Conservation (phyloP, 2,329 filamentous ascomycete species). For the Curvularia eragrostidis region DNA sequence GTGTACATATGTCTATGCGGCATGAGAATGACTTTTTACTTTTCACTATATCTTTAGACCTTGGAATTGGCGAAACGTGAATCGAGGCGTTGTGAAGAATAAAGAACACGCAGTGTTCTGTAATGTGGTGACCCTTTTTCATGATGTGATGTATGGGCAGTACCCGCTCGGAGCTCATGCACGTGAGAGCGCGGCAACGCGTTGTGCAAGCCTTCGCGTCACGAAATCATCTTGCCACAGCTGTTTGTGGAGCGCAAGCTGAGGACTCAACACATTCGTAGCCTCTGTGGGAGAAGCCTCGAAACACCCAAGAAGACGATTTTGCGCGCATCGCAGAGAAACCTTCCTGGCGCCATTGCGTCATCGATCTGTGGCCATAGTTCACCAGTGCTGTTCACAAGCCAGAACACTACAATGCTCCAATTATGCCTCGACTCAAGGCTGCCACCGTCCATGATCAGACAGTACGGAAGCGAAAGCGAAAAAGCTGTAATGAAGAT, state of each 20-base stretch:
- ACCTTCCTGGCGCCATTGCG: conserved; percentile 25
- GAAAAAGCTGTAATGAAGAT: conserved; percentile 37
- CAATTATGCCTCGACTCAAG: conserved; percentile 43
- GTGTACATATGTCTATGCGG: conserved; percentile 15
- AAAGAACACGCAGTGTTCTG: not conserved
- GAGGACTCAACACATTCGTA: not conserved
- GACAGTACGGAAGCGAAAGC: conserved; percentile 55
- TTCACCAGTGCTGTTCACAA: conserved; percentile 1
- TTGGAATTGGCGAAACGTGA: not conserved
- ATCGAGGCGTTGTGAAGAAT: not conserved
- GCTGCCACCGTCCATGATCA: conserved; percentile 55
- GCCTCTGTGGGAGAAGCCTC: not conserved
- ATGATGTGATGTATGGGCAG: not conserved
- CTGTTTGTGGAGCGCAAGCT: not conserved
- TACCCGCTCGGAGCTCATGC: not conserved
- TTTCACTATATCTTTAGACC: not conserved
- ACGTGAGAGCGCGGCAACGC: conserved; percentile 26
- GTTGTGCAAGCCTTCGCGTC: conserved; percentile 10
- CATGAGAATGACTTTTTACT: conserved; percentile 5
- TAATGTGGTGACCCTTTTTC: not conserved
- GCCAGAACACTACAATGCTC: conserved; percentile 21
- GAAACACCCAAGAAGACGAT: not conserved
- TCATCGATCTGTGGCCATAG: conserved; percentile 31
- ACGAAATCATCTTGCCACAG: not conserved
- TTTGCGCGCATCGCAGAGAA: not conserved